Base-by-base conservation (phyloP, 768 basidiomycete genomes). In the Mycena belliarum region DNA sequence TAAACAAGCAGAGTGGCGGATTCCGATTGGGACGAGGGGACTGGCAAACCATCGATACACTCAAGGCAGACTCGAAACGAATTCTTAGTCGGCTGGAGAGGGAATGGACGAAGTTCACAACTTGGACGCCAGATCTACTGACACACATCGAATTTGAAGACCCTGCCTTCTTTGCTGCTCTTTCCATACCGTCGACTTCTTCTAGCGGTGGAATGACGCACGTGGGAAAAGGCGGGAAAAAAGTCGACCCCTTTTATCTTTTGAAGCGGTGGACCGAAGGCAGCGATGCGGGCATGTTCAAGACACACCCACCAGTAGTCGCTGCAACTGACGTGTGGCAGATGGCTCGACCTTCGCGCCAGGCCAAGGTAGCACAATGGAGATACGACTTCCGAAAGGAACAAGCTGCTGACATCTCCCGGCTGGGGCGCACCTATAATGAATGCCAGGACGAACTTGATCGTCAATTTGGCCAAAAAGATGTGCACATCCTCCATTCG, bases 91-190 rank as follows among this genome's bases (percentile, higher is more conserved):
- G 55, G 0, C 66, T 85, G 11, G 52, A 73, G 14, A 48, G 9
- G 0, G 62, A 6, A 15, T 49, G 23, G 76, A 74, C 58, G 55
- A 61, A 25, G 32, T 60, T 0, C 66, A 64, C 6, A 59, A 64
- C 4, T 46, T 73, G 51, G 6, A 40, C 60, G 8, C 28, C 58
- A 6, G 73, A 78, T 48, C 63, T 85, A 16, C 62, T 85, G 41
- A 68, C 66, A 6, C 69, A 81, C 60, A 66, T 86, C 11, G 82
- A 87, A 63, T 85, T 84, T 46, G 77, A 82, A 26, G 75, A 81
- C 9, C 59, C 69, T 21, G 72, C 73, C 0, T 85, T 69, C 65
- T 80, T 68, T 44, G 68, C 72, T n/a, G 77, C 84, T 26, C 76
- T 86, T 70, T 57, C 33, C 3, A 68, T 83, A 16, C 76, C 84